Evolutionary conservation across 116 monocot species (phyloP).

Genomic region (Cymodocea nodosa): DNA sequence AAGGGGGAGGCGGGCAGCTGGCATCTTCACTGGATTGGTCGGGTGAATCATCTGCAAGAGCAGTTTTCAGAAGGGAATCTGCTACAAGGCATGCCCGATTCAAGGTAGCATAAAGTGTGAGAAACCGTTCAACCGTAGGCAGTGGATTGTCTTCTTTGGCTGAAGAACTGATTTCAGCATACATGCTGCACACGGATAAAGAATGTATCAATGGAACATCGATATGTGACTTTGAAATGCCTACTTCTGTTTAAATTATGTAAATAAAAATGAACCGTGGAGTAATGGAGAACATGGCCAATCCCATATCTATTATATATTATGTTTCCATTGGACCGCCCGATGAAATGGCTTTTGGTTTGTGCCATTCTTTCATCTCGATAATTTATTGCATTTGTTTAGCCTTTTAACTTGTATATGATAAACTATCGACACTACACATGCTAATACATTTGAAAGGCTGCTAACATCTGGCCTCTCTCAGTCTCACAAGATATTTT

Average conservation of each 20-base stretch:
- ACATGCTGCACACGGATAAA: conserved; percentile 32
- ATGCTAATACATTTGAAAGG: too few species aligned
- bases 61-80: conserved; percentile 36
- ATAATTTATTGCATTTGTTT: too few species aligned
- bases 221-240: background rate
- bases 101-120: conserved; percentile 30
- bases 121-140: conserved; percentile 60
- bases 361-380: too few species aligned
- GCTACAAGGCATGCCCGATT: conserved; percentile 33
- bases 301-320: too few species aligned
- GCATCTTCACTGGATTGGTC: conserved; percentile 14
- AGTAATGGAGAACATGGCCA: too few species aligned
- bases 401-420: too few species aligned
- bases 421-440: too few species aligned
- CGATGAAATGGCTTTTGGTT: too few species aligned
- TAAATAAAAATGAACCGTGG: background rate
- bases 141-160: conserved; percentile 52
- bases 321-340: too few species aligned
- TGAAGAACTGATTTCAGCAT: conserved; percentile 46
- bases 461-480: too few species aligned
- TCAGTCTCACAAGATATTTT: too few species aligned
- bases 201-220: conserved; percentile 16
- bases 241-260: too few species aligned
- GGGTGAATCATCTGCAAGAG: conserved; percentile 4
- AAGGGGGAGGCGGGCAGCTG: conserved; percentile 2